These are phyloP conservation scores for Leccinum laetum DNA, from an alignment of 1,284 basidiomycete species.

Conservation along the genomic window DNA sequence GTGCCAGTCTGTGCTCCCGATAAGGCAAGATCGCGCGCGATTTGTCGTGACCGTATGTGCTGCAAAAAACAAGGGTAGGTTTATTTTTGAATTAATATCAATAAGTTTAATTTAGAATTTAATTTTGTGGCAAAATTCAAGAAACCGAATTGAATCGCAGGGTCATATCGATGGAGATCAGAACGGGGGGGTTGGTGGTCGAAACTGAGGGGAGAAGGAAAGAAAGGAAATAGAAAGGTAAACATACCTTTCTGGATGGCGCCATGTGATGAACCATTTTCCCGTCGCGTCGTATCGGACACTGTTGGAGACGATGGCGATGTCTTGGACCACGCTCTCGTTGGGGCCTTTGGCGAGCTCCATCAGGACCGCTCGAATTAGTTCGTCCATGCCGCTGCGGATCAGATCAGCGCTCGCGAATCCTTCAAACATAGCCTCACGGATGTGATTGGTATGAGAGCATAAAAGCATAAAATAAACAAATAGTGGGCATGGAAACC, in stretches of 20 bases:
- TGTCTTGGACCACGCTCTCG: constrained; percentile 68
- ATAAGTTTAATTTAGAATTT: too few relatives aligned
- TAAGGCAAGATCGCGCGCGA: constrained; percentile 90
- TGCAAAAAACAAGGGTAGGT: background rate
- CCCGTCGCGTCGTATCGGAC: constrained; percentile 66
- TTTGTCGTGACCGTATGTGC: constrained; percentile 87
- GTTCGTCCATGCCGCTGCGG: constrained; percentile 85
- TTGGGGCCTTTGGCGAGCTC: constrained; percentile 61
- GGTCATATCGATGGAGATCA: background rate
- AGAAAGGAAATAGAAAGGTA: background rate
- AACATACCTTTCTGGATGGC: constrained; percentile 79
- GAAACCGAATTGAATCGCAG: background rate
- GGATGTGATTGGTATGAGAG: constrained; percentile 10
- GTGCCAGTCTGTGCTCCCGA: constrained; percentile 40
- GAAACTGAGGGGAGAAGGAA: background rate
- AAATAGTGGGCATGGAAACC: constrained; percentile 13
- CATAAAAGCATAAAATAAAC: background rate
- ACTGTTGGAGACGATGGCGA: constrained; percentile 91
- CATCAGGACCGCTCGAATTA: constrained; percentile 85
- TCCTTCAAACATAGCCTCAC: background rate
- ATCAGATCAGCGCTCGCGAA: constrained; percentile 6
- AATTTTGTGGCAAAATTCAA: background rate
- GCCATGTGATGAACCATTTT: constrained; percentile 82
- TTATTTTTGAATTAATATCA: background rate
- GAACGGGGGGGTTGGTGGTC: background rate